A percentile compares a stretch with the other conserved stretches of the same genome.
Conservation (phyloP, 345 rosid genomes). For the Eucalyptus guilfoylei region DNA sequence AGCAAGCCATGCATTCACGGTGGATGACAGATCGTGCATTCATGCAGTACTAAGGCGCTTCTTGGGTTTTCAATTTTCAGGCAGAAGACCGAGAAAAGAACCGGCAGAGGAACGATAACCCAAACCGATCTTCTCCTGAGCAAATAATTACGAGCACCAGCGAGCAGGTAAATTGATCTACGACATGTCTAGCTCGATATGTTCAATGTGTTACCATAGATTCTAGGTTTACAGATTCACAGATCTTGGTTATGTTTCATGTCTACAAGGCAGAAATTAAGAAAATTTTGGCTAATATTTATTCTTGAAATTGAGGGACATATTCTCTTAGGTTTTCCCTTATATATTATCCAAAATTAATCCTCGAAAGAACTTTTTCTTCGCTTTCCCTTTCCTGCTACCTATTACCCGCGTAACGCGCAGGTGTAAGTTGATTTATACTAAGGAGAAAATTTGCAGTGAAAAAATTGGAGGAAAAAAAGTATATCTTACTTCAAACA, state of each 20-base stretch:
- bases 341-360: not conserved
- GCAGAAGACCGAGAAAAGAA: constrained; percentile 6
- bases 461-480: not conserved
- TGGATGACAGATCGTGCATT: not conserved
- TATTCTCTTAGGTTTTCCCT: not conserved
- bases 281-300: not conserved
- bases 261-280: not conserved
- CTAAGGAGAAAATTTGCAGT: not conserved
- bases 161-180: not conserved
- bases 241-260: not conserved
- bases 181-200: not conserved
- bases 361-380: not conserved
- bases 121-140: constrained; percentile 12
- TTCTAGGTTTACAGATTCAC: not conserved
- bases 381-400: not conserved
- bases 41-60: not conserved
- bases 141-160: not conserved
- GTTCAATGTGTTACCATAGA: not conserved
- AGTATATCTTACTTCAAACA: not conserved
- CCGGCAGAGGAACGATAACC: constrained; percentile 1
- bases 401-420: not conserved
- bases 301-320: not conserved
- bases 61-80: not conserved
- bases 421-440: not conserved
- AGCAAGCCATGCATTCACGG: not conserved